Conservation (phyloP, 371 early-diverging fungal genomes). For the Entomophthora muscae region DNA sequence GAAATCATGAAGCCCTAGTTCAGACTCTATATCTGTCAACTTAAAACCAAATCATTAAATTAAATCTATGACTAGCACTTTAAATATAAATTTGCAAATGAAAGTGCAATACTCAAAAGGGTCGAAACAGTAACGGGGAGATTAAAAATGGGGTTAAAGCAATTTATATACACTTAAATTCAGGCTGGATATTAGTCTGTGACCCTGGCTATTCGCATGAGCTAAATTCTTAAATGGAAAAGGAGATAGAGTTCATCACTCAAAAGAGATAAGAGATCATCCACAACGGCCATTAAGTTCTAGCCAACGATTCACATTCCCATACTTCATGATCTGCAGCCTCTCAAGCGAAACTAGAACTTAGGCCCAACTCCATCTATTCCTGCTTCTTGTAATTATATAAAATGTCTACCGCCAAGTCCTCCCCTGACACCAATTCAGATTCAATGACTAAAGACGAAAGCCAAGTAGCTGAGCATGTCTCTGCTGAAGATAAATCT, state of each 20-base stretch:
- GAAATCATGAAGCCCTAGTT: no score
- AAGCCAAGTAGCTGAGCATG: conserved; percentile 8
- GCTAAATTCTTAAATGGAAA: no score
- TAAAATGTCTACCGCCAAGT: conserved; percentile 4
- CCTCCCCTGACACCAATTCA: not conserved
- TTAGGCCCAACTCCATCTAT: not conserved
- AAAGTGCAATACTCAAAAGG: no score
- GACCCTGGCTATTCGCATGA: no score
- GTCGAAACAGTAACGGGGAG: no score
- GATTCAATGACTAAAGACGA: conserved; percentile 8
- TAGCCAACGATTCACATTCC: not conserved
- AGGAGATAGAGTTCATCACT: not conserved
- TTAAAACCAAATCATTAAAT: no score
- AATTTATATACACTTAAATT: no score
- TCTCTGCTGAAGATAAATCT: conserved; percentile 43
- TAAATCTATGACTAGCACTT: no score
- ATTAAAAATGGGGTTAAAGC: no score
- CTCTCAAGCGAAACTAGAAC: not conserved
- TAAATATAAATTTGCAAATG: no score
- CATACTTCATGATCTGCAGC: not conserved
- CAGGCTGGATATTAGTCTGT: no score
- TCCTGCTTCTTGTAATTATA: not conserved
- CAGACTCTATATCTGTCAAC: no score
- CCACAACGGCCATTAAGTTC: not conserved
- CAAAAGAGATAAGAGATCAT: not conserved